Base-by-base conservation (phyloP, 306 rosid species). In the Crotalaria pallida region DNA sequence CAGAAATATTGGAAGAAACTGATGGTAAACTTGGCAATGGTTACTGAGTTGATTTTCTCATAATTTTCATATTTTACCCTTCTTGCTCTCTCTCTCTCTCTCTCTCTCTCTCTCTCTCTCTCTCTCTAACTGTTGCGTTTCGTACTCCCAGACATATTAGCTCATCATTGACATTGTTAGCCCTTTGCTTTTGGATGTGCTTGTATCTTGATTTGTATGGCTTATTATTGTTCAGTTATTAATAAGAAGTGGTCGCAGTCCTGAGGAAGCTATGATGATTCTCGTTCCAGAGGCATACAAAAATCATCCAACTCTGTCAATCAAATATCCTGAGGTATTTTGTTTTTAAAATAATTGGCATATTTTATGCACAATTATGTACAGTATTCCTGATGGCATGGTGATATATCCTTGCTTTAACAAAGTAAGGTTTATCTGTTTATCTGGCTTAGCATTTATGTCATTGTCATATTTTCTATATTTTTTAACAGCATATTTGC, bases 201-300 rank as follows among this genome's bases (percentile, higher is more conserved):
- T n/a, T 75, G 36, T 73, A 57, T 58, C 50, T 69, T 79, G 58
- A 70, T 66, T 55, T 80, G 31, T 58, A 67, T 34, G 53, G 65
- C 78, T n/a, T 76, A 64, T 58, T 40, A 33, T 78, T 76, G 61
- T 71, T 81, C 80, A 94, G 98, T 83, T 94, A 74, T 74, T 94
- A 79, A 85, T 94, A 66, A 84, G 87, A 88, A 90, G 99, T 85
- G 99, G 99, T 65, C 97, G 96, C 21, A 73, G 40, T 82, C 96
- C 99, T 11, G 95, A 94, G 88, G 99, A 90, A 80, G 89, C 99
- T 76, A 53, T 94, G 76, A 94, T 94, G 99, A 84, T 94, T 79
- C 99, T 94, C 71, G 99, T 94, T 65, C 99, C 99, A 8, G 99
- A 94, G 88, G 99, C 95, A 49, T 94, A 94, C 82, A 91, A 94